These are phyloP conservation scores for Gossypium bickii DNA, from an alignment of 345 rosid species.

Conservation along the genomic window DNA sequence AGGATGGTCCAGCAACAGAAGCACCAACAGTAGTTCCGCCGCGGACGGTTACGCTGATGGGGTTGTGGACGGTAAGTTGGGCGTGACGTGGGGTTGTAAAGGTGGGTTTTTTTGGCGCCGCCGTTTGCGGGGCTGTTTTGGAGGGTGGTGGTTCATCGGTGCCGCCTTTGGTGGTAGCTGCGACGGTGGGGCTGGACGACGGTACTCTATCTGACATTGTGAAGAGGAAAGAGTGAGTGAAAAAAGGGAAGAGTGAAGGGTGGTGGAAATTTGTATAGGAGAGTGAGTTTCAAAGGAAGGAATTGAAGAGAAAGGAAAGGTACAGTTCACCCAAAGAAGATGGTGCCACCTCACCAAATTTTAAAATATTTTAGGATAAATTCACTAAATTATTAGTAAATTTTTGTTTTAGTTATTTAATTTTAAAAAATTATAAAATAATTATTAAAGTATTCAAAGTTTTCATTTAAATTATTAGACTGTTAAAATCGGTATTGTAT, in stretches of 20 bases:
- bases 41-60: constrained; percentile 44
- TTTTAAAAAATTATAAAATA: no score
- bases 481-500: no score
- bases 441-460: no score
- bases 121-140: constrained; percentile 14
- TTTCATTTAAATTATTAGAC: accelerated
- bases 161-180: constrained; percentile 20
- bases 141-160: neutral
- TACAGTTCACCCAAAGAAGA: constrained; percentile 23
- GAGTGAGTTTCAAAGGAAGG: constrained; percentile 17
- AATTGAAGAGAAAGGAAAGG: neutral
- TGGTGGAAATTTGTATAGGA: neutral
- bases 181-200: constrained; percentile 43
- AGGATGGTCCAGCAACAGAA: constrained; percentile 82
- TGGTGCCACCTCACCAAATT: constrained; percentile 18
- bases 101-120: constrained; percentile 38
- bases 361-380: neutral
- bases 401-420: no score
- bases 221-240: neutral
- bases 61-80: constrained; percentile 60
- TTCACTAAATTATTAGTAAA: no score
- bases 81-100: constrained; percentile 55
- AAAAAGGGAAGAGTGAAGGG: neutral
- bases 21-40: constrained; percentile 71
- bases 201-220: constrained; percentile 71